Conservation (phyloP, 108 stramenopile genomes). For the Skeletonema tropicum region DNA sequence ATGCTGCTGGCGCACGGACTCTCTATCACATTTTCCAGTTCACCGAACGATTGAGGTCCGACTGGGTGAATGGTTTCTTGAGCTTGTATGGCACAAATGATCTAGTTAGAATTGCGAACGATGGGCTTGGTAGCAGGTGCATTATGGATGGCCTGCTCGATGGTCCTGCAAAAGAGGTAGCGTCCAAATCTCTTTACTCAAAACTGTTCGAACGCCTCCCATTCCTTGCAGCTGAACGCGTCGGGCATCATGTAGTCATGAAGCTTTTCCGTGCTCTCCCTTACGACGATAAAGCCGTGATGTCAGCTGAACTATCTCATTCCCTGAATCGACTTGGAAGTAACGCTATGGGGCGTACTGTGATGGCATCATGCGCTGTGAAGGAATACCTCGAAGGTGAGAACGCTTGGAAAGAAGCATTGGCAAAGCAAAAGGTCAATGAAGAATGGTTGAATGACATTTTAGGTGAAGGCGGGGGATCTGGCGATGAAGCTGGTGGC, state of each 20-base stretch:
- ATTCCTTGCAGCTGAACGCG: conserved; percentile 67
- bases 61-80: conserved; percentile 61
- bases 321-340: conserved; percentile 71
- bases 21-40: conserved; percentile 82
- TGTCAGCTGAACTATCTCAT: conserved; percentile 67
- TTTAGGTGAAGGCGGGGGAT: conserved; percentile 23
- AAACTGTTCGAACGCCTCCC: conserved; percentile 64
- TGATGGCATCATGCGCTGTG: conserved; percentile 67
- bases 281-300: conserved; percentile 63
- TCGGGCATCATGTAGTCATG: conserved; percentile 81
- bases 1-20: conserved; percentile 69
- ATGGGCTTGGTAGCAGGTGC: conserved; percentile 85
- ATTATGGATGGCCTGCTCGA: conserved; percentile 83
- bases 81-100: conserved; percentile 49
- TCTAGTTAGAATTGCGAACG: conserved; percentile 64
- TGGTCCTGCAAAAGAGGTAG: conserved; percentile 53
- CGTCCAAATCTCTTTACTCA: conserved; percentile 48
- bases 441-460: conserved; percentile 57
- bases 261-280: conserved; percentile 74
- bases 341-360: conserved; percentile 77
- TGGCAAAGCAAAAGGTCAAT: conserved; percentile 47
- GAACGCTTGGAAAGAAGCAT: conserved; percentile 45
- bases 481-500: conserved; percentile 23
- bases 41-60: conserved; percentile 63
- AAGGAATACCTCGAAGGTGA: conserved; percentile 66